phyloP scores from a whole-genome alignment of 768 basidiomycete genomes.

The Lentinula edodes region DNA sequence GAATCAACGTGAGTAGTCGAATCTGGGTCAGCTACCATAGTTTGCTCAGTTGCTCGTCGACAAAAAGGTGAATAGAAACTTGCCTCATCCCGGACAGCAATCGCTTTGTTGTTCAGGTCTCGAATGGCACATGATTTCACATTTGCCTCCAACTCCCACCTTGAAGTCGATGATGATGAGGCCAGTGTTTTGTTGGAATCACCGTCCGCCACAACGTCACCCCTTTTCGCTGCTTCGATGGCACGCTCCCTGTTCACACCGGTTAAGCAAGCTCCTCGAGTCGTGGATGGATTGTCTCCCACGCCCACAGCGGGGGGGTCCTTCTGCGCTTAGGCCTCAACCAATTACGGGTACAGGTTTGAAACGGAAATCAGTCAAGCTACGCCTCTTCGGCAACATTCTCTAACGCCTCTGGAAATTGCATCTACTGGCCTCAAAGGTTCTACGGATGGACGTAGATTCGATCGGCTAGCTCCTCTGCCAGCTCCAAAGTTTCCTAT shows the following conservation, averaged over 20 bases:
- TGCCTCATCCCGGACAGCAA: too few relatives aligned
- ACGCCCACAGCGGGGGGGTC: conserved; percentile 11
- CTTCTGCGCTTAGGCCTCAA: conserved; percentile 17
- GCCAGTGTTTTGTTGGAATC: conserved; percentile 54
- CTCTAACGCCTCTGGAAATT: conserved; percentile 44
- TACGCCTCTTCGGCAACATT: conserved; percentile 52
- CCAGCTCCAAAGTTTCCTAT: conserved; percentile 43
- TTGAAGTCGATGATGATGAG: conserved; percentile 49
- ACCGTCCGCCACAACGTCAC: conserved; percentile 30
- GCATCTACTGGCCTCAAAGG: conserved; percentile 29
- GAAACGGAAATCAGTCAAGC: conserved; percentile 60
- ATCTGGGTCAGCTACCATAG: too few relatives aligned
- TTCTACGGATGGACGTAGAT: conserved; percentile 14
- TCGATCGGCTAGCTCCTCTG: conserved; percentile 53
- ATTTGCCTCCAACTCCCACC: conserved; percentile 27
- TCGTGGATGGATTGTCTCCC: conserved; percentile 26
- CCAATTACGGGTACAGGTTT: conserved; percentile 42
- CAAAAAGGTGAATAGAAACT: too few relatives aligned
- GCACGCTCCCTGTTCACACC: conserved; percentile 57
- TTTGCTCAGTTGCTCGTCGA: too few relatives aligned
- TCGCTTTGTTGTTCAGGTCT: too few relatives aligned
- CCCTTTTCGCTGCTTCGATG: conserved; percentile 36
- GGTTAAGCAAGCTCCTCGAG: conserved; percentile 44
- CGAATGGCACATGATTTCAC: too few relatives aligned
- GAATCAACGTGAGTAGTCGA: too few relatives aligned